Conservation (phyloP, 768 basidiomycete species). For the Pisolithus sp. region DNA sequence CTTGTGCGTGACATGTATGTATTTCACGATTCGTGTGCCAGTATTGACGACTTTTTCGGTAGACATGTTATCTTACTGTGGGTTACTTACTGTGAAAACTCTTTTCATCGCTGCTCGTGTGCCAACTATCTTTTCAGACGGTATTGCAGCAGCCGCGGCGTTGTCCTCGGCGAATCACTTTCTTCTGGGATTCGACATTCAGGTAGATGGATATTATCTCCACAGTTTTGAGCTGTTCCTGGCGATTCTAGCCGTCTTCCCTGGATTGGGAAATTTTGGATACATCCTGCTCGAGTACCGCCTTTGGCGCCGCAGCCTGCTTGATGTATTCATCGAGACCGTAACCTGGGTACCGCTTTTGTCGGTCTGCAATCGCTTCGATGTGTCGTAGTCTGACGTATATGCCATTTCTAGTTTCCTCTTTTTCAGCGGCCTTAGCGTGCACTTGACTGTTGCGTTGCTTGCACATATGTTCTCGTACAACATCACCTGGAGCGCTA, state of each 20-base stretch:
- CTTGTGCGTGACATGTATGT: conserved; percentile 36
- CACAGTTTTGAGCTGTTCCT: conserved; percentile 79
- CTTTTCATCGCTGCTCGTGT: background rate
- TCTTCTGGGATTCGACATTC: conserved; percentile 65
- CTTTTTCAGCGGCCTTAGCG: conserved; percentile 50
- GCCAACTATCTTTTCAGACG: conserved; percentile 18
- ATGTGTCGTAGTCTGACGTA: background rate
- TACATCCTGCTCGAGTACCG: conserved; percentile 71
- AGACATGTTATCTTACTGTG: conserved; percentile 52
- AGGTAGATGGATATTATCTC: conserved; percentile 71
- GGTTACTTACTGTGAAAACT: conserved; percentile 17
- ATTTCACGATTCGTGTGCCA: background rate
- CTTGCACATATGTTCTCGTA: conserved; percentile 53
- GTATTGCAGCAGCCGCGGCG: conserved; percentile 62
- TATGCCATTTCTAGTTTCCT: conserved; percentile 28
- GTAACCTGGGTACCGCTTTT: conserved; percentile 33
- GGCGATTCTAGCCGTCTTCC: conserved; percentile 68
- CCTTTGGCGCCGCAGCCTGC: conserved; percentile 37
- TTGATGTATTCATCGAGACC: conserved; percentile 20
- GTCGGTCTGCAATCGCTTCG: conserved; percentile 5
- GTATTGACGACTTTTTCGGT: background rate
- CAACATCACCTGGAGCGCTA: conserved; percentile 53
- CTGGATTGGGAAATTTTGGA: conserved; percentile 64
- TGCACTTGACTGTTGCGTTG: conserved; percentile 48
- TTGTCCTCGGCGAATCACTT: conserved; percentile 69